Conservation (phyloP, 208 protist species). For the Leishmania gerbilli region DNA sequence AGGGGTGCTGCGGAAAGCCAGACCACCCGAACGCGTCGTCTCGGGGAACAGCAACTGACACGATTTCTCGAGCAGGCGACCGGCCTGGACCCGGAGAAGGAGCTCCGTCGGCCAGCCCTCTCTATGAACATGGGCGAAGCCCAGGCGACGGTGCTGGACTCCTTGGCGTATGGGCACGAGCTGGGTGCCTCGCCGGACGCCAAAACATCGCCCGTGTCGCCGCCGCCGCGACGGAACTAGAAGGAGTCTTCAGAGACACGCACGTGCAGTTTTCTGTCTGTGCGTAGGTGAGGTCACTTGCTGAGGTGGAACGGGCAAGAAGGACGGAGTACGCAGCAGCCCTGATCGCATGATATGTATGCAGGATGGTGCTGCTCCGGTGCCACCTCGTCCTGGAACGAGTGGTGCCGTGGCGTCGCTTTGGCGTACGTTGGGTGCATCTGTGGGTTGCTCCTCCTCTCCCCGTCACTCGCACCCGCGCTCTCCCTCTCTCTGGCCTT, state of each 20-base stretch:
- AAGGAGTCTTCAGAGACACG: background rate
- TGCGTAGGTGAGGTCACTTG: background rate
- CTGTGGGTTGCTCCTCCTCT: background rate
- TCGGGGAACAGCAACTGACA: constrained; percentile 39
- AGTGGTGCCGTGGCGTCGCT: background rate
- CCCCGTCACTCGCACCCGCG: background rate
- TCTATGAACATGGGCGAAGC: constrained; percentile 50
- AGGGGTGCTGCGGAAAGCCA: constrained; percentile 15
- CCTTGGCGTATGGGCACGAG: constrained; percentile 23
- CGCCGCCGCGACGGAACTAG: constrained; percentile 17
- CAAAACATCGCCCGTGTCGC: constrained; percentile 10
- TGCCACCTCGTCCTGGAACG: background rate
- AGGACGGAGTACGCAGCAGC: background rate
- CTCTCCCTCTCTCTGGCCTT: background rate
- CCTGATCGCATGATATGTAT: background rate
- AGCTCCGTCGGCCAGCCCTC: constrained; percentile 24
- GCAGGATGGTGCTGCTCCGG: background rate
- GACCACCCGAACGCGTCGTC: constrained; percentile 21
- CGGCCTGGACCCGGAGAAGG: constrained; percentile 40
- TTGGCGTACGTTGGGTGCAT: background rate
- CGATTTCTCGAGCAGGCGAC: constrained; percentile 71
- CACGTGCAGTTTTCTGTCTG: background rate
- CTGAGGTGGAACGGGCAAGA: background rate
- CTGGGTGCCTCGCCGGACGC: constrained; percentile 28
- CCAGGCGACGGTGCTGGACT: constrained; percentile 51